A percentile compares a stretch with the other conserved stretches of the same genome.
Evolutionary conservation across 2,329 filamentous ascomycete species (phyloP).

Genomic region (Colletotrichum agaves): DNA sequence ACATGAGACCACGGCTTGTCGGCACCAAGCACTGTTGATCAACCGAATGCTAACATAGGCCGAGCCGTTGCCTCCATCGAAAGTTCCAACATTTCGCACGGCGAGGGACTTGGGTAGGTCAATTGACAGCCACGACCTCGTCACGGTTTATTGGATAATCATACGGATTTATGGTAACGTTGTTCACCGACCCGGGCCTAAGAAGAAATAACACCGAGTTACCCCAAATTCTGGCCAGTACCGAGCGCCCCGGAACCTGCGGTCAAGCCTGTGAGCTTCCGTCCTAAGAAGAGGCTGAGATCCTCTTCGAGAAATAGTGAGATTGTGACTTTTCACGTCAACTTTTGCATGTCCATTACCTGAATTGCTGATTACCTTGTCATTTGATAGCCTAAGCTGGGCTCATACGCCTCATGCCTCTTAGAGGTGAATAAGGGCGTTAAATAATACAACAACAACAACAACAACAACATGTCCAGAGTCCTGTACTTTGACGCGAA

Average conservation of each 20-base stretch:
- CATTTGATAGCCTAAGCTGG: conserved; percentile 34
- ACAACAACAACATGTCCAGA: too few relatives aligned
- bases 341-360: too few relatives aligned
- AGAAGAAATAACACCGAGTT: conserved; percentile 34
- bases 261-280: conserved; percentile 28
- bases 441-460: too few relatives aligned
- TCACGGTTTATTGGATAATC: too few relatives aligned
- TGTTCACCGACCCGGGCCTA: conserved; percentile 38
- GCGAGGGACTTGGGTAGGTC: conserved; percentile 36
- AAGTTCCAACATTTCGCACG: conserved; percentile 26
- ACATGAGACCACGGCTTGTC: neutral
- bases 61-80: conserved; percentile 38
- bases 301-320: conserved; percentile 38
- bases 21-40: neutral
- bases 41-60: neutral
- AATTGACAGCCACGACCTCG: neutral
- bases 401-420: too few relatives aligned
- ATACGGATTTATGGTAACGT: conserved; percentile 34
- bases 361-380: neutral
- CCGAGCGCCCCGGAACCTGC: conserved; percentile 11
- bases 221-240: conserved; percentile 26
- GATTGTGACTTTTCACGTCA: neutral
- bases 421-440: too few relatives aligned
- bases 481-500: conserved; percentile 43
- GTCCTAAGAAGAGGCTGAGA: conserved; percentile 18